Percentiles rank a stretch among this genome's conserved stretches.
Conservation (phyloP, 768 basidiomycete species). For the Tremella fuciformis region DNA sequence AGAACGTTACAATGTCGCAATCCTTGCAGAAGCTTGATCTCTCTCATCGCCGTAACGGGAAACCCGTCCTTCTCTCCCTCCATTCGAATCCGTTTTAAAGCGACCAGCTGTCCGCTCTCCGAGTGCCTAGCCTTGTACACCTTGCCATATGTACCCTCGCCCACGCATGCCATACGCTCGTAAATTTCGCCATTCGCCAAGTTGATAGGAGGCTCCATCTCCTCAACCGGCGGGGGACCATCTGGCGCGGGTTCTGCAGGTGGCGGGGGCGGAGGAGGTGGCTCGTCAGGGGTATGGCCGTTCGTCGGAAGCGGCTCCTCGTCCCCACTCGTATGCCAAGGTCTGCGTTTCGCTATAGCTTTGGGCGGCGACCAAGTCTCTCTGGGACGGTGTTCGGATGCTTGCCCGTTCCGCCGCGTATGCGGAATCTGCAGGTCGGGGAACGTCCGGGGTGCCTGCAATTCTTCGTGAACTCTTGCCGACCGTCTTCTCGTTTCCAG, state of each 20-base stretch:
- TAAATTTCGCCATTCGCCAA: conserved; percentile 55
- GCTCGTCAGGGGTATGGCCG: not conserved
- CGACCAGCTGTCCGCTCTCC: conserved; percentile 71
- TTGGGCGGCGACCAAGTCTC: not conserved
- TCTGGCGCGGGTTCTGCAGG: not conserved
- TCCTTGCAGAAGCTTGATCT: conserved; percentile 94
- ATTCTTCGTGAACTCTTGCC: too few relatives aligned
- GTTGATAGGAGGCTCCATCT: not conserved
- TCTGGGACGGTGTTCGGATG: not conserved
- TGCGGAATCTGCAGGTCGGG: conserved; percentile 13
- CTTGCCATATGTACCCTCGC: conserved; percentile 97
- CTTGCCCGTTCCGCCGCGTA: not conserved
- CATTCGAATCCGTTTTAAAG: conserved; percentile 95
- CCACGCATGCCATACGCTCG: conserved; percentile 85
- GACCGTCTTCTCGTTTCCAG: too few relatives aligned
- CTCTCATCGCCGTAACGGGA: conserved; percentile 97
- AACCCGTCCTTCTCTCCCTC: conserved; percentile 96
- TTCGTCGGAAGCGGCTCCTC: not conserved
- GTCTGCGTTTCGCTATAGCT: too few relatives aligned
- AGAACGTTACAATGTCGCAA: conserved; percentile 87
- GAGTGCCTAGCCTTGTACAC: conserved; percentile 92
- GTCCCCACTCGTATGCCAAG: too few relatives aligned
- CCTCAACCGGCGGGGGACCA: not conserved
- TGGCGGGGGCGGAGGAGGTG: not conserved
- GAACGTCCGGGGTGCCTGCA: conserved; percentile 17